These are phyloP conservation scores for Cicer arietinum DNA, from an alignment of 306 rosid species.

Conservation along the genomic window DNA sequence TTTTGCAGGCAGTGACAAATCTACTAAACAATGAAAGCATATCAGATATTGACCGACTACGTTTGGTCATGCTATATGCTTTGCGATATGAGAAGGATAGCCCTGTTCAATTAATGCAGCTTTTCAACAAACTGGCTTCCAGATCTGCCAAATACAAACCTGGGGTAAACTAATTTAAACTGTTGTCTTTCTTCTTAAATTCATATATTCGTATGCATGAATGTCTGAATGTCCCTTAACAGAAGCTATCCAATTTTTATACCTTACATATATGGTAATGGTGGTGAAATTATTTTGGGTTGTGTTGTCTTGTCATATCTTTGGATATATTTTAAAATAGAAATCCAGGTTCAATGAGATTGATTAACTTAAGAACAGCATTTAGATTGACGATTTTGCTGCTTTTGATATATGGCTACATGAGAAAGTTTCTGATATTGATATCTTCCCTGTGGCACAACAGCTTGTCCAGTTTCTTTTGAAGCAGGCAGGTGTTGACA, in stretches of 20 bases:
- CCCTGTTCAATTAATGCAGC: constrained; percentile 92
- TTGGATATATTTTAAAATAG: constrained; percentile 31
- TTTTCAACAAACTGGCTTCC: constrained; percentile 79
- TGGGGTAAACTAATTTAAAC: constrained; percentile 61
- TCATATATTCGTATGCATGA: constrained; percentile 5
- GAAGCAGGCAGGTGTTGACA: constrained; percentile 98
- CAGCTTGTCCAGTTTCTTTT: constrained; percentile 97
- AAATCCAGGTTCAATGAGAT: constrained; percentile 16
- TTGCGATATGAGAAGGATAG: constrained; percentile 94
- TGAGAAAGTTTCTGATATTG: constrained; percentile 47
- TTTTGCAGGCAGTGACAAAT: constrained; percentile 78
- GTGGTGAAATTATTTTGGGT: constrained; percentile 19
- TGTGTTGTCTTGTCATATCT: constrained; percentile 5
- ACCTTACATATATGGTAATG: constrained; percentile 26
- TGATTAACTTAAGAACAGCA: constrained; percentile 25
- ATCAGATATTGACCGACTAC: constrained; percentile 77
- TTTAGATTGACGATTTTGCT: constrained; percentile 23
- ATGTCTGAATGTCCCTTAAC: constrained; percentile 31
- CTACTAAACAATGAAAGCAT: constrained; percentile 75
- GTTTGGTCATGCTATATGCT: constrained; percentile 89
- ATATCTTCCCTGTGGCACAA: constrained; percentile 49
- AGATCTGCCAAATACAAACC: constrained; percentile 75
- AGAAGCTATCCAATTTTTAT: constrained; percentile 36
- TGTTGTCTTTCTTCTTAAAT: constrained; percentile 27
- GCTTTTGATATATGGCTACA: constrained; percentile 29